phyloP scores from a whole-genome alignment of 306 rosid species.

The Vigna angularis region DNA sequence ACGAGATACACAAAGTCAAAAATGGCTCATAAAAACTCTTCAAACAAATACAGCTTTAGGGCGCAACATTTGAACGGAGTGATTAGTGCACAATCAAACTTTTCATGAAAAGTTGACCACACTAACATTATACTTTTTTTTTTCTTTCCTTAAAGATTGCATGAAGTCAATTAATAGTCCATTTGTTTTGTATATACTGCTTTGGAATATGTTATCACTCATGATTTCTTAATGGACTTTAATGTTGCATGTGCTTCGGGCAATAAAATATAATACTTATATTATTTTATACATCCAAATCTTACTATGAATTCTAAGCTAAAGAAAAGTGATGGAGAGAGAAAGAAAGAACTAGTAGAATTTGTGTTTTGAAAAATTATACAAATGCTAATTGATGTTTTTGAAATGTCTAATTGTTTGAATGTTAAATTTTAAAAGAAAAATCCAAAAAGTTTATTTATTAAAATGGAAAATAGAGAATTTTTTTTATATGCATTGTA shows the following conservation, averaged over 20 bases:
- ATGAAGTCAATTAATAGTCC: constrained; percentile 38
- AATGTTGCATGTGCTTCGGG: not conserved
- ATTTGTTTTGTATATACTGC: not conserved
- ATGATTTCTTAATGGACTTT: constrained; percentile 32
- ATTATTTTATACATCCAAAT: not conserved
- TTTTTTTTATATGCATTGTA: no score
- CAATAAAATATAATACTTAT: not conserved
- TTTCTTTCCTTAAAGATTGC: not conserved
- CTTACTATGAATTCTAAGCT: not conserved
- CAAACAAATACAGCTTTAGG: constrained; percentile 27
- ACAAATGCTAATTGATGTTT: not conserved
- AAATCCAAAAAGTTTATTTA: no score
- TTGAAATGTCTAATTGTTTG: not conserved
- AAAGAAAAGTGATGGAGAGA: no score
- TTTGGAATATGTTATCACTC: constrained; percentile 2
- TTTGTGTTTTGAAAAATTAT: not conserved
- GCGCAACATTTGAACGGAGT: constrained; percentile 14
- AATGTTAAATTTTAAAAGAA: not conserved
- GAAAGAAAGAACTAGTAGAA: not conserved
- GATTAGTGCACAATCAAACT: constrained; percentile 33
- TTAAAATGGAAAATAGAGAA: no score
- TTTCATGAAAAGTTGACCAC: constrained; percentile 43
- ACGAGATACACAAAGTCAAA: constrained; percentile 31
- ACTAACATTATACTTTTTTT: not conserved
- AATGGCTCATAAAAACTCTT: constrained; percentile 3